Evolutionary conservation across 169 alveolate species (phyloP).

Genomic region (Plasmodium inui): DNA sequence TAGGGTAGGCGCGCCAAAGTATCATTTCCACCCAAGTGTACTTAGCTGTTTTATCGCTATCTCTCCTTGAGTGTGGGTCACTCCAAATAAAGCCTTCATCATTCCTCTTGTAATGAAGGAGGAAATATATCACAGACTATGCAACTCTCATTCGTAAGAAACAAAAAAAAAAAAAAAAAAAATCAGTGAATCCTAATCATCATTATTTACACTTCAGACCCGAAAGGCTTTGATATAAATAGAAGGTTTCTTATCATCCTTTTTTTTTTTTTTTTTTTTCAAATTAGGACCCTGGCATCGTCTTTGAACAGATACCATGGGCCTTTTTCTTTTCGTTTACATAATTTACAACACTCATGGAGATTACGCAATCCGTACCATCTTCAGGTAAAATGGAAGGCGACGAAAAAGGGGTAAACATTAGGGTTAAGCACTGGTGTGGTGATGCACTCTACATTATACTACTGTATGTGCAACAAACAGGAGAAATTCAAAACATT

Average conservation of each 20-base stretch:
- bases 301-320: not conserved
- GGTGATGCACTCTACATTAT: not conserved
- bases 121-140: not conserved
- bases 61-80: not conserved
- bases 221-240: slow-evolving; percentile 63
- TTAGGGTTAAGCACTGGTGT: no score
- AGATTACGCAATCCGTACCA: not conserved
- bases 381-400: not conserved
- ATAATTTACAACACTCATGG: not conserved
- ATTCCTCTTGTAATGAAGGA: not conserved
- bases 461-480: not conserved
- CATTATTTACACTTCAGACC: slow-evolving; percentile 42
- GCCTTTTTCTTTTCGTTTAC: slow-evolving; percentile 3
- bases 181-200: slow-evolving; percentile 38
- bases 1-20: not conserved
- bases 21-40: not conserved
- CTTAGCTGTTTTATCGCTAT: not conserved
- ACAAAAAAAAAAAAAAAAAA: slow-evolving; percentile 8
- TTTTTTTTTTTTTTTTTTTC: slow-evolving; percentile 22
- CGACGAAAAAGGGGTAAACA: not conserved
- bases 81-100: not conserved
- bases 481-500: not conserved
- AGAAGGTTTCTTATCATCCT: slow-evolving; percentile 37
- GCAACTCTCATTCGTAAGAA: not conserved
- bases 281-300: not conserved